phyloP scores from a whole-genome alignment of 352 stramenopile genomes.

The Pseudoperonospora humuli region DNA sequence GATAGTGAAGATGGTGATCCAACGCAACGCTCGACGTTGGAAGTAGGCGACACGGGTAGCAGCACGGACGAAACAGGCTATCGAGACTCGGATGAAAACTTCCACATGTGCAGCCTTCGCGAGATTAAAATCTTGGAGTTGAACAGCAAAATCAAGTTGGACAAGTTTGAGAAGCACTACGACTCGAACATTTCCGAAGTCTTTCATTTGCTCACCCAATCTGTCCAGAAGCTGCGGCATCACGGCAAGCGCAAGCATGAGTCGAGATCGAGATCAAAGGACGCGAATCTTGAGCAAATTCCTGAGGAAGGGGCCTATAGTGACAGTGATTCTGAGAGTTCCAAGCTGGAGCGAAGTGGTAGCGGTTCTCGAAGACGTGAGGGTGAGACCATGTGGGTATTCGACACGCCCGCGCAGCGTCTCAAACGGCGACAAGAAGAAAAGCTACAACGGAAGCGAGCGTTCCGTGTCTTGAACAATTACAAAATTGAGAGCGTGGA shows the following conservation, averaged over 20 bases:
- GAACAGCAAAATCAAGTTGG: slow-evolving; percentile 43
- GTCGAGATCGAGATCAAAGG: slow-evolving; percentile 7
- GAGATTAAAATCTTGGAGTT: slow-evolving; percentile 55
- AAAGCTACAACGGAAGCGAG: slow-evolving; percentile 38
- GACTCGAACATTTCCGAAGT: slow-evolving; percentile 52
- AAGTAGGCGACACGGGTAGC: slow-evolving; percentile 16
- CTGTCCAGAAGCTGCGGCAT: slow-evolving; percentile 23
- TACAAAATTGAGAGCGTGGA: slow-evolving; percentile 40
- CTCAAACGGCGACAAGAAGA: slow-evolving; percentile 44
- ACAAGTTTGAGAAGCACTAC: slow-evolving; percentile 56
- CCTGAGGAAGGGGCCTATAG: slow-evolving; percentile 13
- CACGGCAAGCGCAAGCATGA: slow-evolving; percentile 12
- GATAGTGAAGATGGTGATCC: slow-evolving; percentile 2
- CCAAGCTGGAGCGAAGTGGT: neutral
- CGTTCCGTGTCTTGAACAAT: slow-evolving; percentile 46
- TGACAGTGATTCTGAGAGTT: slow-evolving; percentile 12
- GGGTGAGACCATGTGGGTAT: slow-evolving; percentile 47
- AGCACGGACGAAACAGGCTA: slow-evolving; percentile 10
- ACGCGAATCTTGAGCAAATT: slow-evolving; percentile 16
- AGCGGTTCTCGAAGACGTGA: slow-evolving; percentile 12
- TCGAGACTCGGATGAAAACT: neutral
- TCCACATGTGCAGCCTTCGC: slow-evolving; percentile 35
- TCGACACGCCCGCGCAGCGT: slow-evolving; percentile 43
- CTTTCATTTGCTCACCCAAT: slow-evolving; percentile 37
- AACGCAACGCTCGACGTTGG: slow-evolving; percentile 10